Conservation (phyloP, 2,329 filamentous ascomycete genomes). For the Orbilia brochopaga region DNA sequence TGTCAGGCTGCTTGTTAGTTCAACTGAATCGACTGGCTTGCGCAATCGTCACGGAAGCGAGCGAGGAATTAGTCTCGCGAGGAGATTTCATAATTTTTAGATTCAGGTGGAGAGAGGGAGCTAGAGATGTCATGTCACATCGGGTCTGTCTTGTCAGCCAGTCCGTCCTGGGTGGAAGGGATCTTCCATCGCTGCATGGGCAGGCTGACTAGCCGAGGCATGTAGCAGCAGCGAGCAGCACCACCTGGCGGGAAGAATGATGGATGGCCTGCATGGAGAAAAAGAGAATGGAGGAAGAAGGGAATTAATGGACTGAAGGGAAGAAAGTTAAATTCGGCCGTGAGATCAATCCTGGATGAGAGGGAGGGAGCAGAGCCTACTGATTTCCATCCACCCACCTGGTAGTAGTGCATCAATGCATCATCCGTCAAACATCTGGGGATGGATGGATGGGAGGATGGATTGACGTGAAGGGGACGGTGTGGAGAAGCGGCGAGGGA, state of each 20-base stretch:
- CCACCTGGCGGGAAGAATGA: not conserved
- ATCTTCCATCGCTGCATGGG: too few species aligned
- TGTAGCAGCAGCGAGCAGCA: not conserved
- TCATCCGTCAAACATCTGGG: too few species aligned
- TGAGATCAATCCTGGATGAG: not conserved
- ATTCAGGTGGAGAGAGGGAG: too few species aligned
- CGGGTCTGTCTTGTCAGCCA: too few species aligned
- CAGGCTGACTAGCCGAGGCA: not conserved
- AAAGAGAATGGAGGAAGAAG: not conserved
- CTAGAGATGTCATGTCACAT: too few species aligned
- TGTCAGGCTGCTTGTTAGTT: not conserved
- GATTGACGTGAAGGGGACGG: not conserved
- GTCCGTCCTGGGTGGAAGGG: too few species aligned
- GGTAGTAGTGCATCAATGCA: too few species aligned
- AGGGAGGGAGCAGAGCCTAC: not conserved
- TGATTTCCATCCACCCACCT: too few species aligned
- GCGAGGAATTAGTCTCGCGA: conserved; percentile 1
- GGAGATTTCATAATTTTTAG: too few species aligned
- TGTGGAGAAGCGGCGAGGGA: not conserved
- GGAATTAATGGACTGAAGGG: not conserved
- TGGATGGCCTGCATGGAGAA: not conserved
- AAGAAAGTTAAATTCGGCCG: not conserved
- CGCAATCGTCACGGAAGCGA: too few species aligned
- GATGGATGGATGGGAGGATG: too few species aligned
- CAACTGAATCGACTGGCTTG: not conserved